Percentiles rank a stretch among this genome's conserved stretches.
Evolutionary conservation across 176 grass and related monocot species (phyloP).

Genomic region (Aechmea fasciata): DNA sequence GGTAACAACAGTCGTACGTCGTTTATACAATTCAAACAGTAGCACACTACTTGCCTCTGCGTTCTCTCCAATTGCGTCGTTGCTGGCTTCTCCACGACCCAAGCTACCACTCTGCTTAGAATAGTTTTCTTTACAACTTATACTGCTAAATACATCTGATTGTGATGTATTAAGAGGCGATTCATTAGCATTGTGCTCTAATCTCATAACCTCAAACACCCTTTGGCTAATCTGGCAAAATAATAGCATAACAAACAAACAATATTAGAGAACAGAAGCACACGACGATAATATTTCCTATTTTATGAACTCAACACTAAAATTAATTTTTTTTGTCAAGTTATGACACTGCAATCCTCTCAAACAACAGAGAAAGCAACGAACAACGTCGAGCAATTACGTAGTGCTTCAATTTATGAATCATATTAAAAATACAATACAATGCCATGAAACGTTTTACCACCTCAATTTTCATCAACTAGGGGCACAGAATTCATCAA

Average conservation of each 20-base stretch:
- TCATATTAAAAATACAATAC: too few relatives aligned
- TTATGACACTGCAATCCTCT: not conserved
- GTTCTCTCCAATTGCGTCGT: constrained; percentile 4
- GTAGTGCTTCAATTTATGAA: too few relatives aligned
- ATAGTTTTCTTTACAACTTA: not conserved
- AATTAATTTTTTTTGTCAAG: not conserved
- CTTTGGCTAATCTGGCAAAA: constrained; percentile 58
- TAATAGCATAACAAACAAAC: not conserved
- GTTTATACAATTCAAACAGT: constrained; percentile 78
- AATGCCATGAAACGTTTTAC: too few relatives aligned
- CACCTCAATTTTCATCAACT: not conserved
- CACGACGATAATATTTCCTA: too few relatives aligned
- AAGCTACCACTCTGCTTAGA: constrained; percentile 11
- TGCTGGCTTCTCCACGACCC: not conserved
- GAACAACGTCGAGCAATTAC: too few relatives aligned
- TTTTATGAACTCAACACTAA: not conserved
- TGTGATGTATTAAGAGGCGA: not conserved
- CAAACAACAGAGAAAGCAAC: not conserved
- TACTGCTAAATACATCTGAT: not conserved
- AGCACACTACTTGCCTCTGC: not conserved
- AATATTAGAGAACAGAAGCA: too few relatives aligned
- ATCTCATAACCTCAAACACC: constrained; percentile 65
- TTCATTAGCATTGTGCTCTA: constrained; percentile 17
- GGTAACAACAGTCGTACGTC: constrained; percentile 52
- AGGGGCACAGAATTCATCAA: not conserved